Evolutionary conservation across 2,329 filamentous ascomycete genomes (phyloP).

Genomic region (Trichoderma pleuroti): DNA sequence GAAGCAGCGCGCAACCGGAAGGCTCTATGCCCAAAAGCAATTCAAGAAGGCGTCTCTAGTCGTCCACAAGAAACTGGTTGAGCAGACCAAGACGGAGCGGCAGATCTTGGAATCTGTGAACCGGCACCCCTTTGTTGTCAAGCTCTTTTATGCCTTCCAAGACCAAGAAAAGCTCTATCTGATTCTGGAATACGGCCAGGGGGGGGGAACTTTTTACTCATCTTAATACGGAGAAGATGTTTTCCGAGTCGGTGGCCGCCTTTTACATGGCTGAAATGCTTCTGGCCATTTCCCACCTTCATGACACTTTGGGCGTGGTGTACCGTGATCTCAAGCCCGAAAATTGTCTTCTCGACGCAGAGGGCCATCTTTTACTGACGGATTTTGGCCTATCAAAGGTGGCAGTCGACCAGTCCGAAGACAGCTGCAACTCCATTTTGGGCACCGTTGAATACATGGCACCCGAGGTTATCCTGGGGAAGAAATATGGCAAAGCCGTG

Average conservation of each 20-base stretch:
- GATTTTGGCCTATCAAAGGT: slow-evolving; percentile 98
- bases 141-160: slow-evolving; percentile 97
- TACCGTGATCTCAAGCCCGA: slow-evolving; percentile 98
- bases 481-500: slow-evolving; percentile 87
- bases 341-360: slow-evolving; percentile 87
- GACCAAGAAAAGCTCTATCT: slow-evolving; percentile 96
- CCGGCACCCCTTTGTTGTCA: slow-evolving; percentile 94
- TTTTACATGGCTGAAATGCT: slow-evolving; percentile 99
- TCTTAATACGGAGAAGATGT: slow-evolving; percentile 90
- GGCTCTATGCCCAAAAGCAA: slow-evolving; percentile 95
- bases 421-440: slow-evolving; percentile 79
- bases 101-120: slow-evolving; percentile 94
- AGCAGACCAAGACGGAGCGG: slow-evolving; percentile 96
- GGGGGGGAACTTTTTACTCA: slow-evolving; percentile 95
- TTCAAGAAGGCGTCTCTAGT: slow-evolving; percentile 95
- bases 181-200: slow-evolving; percentile 95
- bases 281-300: slow-evolving; percentile 86
- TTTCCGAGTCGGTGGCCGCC: slow-evolving; percentile 79
- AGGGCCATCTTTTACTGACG: slow-evolving; percentile 89
- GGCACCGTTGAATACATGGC: slow-evolving; percentile 99
- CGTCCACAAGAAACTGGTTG: slow-evolving; percentile 91
- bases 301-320: slow-evolving; percentile 86
- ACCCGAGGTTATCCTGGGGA: slow-evolving; percentile 84
- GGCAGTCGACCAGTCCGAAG: slow-evolving; percentile 62
- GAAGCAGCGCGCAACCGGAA: slow-evolving; percentile 81